Evolutionary conservation across 371 early-diverging fungal species (phyloP).

Genomic region (Mortierella sp.): DNA sequence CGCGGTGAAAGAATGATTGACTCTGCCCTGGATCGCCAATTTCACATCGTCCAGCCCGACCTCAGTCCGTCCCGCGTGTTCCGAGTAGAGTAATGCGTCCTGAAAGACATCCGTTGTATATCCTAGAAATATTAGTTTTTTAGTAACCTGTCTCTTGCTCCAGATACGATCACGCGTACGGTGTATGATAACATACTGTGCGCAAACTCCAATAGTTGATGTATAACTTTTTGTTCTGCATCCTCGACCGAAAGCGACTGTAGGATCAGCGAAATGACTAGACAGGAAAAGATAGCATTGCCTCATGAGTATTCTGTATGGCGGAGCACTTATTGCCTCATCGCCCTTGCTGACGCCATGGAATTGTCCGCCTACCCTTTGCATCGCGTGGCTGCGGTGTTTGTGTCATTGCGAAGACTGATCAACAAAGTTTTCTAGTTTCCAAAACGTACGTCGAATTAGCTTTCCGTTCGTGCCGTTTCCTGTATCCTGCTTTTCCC

Average conservation of each 20-base stretch:
- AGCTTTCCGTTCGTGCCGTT: no score
- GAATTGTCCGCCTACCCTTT: no score
- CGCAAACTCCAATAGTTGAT: slow-evolving; percentile 96
- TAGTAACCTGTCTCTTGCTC: neutral
- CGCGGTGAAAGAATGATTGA: slow-evolving; percentile 89
- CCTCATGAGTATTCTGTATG: neutral
- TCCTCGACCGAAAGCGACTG: slow-evolving; percentile 94
- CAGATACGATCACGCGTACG: no score
- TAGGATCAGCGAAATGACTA: slow-evolving; percentile 90
- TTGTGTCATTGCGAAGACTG: slow-evolving; percentile 34
- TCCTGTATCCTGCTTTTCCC: no score
- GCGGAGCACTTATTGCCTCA: neutral
- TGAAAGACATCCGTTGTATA: slow-evolving; percentile 95
- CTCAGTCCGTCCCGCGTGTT: slow-evolving; percentile 89
- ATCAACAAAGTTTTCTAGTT: no score
- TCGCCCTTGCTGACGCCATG: neutral
- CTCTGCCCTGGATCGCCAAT: slow-evolving; percentile 92
- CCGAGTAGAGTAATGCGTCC: slow-evolving; percentile 95
- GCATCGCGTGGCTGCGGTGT: slow-evolving; percentile 50
- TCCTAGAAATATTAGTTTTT: slow-evolving; percentile 61
- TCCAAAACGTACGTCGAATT: no score
- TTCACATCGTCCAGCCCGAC: slow-evolving; percentile 93
- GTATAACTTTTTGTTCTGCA: slow-evolving; percentile 96
- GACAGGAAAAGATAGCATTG: neutral
- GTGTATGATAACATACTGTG: slow-evolving; percentile 60